Base-by-base conservation (phyloP, 208 protist species). In the Acanthamoeba lenticulata region DNA sequence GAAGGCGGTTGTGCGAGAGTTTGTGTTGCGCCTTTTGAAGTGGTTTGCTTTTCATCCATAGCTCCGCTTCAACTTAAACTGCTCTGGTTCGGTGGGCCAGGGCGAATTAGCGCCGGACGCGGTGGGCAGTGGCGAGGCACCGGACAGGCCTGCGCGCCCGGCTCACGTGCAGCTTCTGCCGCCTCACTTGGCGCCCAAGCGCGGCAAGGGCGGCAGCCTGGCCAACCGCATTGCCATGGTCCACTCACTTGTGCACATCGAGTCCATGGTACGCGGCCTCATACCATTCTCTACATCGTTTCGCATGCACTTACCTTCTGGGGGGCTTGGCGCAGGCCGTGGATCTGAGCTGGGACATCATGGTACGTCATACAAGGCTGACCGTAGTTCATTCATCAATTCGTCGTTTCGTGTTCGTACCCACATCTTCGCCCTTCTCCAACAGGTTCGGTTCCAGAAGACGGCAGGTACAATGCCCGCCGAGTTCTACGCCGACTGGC, bases 401-500 rank as follows among this genome's bases (percentile, higher is more conserved):
- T n/a, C n/a, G n/a, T n/a, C n/a, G n/a, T n/a, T n/a, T n/a, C n/a
- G n/a, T n/a, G n/a, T n/a, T 65, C 57, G 21, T 65, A n/a, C 24
- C 24, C 32, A 21, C 34, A 19, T 42, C 36, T 17, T 79, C 7
- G 24, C 24, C 36, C 11, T 19, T 29, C 6, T 79, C 2, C 47
- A 40, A 19, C 44, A 89, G 79, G 79, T 62, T 24, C 79, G 79
- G 29, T 89, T 89, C 21, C 79, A 62, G 29, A 62, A 62, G 27
- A 62, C 13, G 27, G 79, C 32, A 7, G 57, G 36, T 36, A n/a
- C n/a, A n/a, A 47, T 92, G 15, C 86, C 86, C 3, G 38, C n/a
- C 5, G 86, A 92, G 36, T 92, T 92, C 86, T 92, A 92, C 45
- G 45, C 47, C 17, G 86, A 92, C 55, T 92, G 47, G 47, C 24